Evolutionary conservation across 31 red algal genomes (phyloP), one percentile per base, ranked within the genome.

Genomic region (Asparagopsis taxiformis): DNA sequence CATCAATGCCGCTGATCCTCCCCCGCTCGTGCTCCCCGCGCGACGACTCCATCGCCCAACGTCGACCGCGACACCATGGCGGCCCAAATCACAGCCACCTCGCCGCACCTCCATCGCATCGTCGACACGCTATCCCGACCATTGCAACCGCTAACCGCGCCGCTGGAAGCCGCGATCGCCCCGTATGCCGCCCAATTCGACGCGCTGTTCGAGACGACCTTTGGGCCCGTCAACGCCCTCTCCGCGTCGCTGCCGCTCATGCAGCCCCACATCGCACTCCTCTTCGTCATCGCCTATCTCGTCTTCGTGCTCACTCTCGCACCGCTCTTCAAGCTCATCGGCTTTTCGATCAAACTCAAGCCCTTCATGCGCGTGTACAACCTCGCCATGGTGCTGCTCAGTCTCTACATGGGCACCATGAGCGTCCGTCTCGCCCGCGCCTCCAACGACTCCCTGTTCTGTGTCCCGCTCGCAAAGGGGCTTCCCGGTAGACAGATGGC

Each of bases 281-380:
- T 49, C 31, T 72, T 72, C 35, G 58, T 26, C 57, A 41, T 74
- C 2, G 55, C 59, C 21, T 84, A 84, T 31, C 25, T 84, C 22
- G 58, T 26, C 5, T 70, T 84, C 48, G 80, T 84, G 21, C 2
- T 30, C 3, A 48, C 61, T 16, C 23, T 72, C 43, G 58, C 69
- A n/a, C 80, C 80, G 22, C 55, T 64, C 8, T 72, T 84, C 59
- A 58, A 58, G 25, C 41, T 54, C 21, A 48, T 24, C 20, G 69
- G 68, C 57, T 72, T 84, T 51, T 46, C 56, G 5, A 25, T 84
- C 48, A 72, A 58, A 23, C 80, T 89, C 59, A 89, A 79, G 55
- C 84, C 84, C 39, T 3, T 89, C n/a, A 89, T 89, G 86, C 68
- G 65, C 13, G 54, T 73, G 29, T 90, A 90, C 68, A 90, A 90